Percentiles rank a stretch among this genome's conserved stretches.
phyloP scores from a whole-genome alignment of 352 stramenopile species.

The Globisporangium middletonii region DNA sequence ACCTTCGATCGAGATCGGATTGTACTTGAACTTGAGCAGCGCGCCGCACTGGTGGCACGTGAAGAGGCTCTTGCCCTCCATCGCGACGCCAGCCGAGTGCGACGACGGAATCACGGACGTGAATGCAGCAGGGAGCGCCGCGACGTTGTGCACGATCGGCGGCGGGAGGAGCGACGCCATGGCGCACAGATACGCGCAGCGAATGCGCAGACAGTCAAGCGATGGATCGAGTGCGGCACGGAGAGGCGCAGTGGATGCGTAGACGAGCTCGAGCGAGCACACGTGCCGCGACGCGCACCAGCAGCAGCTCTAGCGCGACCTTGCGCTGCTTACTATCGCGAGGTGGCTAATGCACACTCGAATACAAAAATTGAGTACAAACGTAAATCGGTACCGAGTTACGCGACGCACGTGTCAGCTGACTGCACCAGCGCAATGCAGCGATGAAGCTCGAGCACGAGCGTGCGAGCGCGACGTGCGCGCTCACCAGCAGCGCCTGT shows the following conservation, averaged over 20 bases:
- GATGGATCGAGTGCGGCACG: no score
- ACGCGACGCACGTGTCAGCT: no score
- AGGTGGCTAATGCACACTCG: no score
- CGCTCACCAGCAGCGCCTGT: neutral
- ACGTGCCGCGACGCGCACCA: neutral
- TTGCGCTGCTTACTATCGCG: no score
- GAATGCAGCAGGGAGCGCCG: constrained; percentile 4
- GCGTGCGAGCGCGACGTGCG: neutral
- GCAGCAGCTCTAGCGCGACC: neutral
- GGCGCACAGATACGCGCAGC: no score
- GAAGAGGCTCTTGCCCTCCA: constrained; percentile 75
- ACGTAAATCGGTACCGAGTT: no score
- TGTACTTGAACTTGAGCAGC: constrained; percentile 67
- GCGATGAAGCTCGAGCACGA: neutral
- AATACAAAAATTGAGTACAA: no score
- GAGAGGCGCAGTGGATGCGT: no score
- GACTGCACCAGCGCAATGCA: neutral
- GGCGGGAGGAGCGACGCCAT: constrained; percentile 15
- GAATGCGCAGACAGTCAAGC: no score
- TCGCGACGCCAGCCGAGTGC: constrained; percentile 24
- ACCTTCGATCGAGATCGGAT: constrained; percentile 54
- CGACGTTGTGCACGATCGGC: constrained; percentile 15
- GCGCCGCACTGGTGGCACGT: constrained; percentile 67
- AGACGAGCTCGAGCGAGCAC: neutral
- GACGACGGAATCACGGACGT: constrained; percentile 13